Percentiles rank a stretch among this genome's conserved stretches.
These are phyloP conservation scores for Magnaporthiopsis incrustans DNA, from an alignment of 2,329 filamentous ascomycete genomes.

Conservation along the genomic window DNA sequence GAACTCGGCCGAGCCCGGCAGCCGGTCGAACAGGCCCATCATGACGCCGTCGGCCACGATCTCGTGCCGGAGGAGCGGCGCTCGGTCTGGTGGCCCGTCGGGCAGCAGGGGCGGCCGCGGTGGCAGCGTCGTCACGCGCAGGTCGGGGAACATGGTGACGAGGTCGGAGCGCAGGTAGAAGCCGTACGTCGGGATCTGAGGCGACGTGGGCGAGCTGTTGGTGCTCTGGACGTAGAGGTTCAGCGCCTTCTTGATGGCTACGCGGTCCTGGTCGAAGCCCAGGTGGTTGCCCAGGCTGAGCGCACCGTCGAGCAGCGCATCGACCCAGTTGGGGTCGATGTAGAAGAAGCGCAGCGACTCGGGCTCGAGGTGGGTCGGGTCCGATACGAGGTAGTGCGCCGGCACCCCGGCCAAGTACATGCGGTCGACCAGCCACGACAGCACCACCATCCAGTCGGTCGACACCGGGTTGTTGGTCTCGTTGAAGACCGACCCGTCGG, in stretches of 20 bases:
- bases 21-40: conserved; percentile 23
- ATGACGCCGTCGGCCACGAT: conserved; percentile 24
- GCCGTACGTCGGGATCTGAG: conserved; percentile 29
- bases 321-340: conserved; percentile 35
- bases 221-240: conserved; percentile 22
- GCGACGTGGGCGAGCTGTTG: conserved; percentile 11
- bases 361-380: conserved; percentile 24
- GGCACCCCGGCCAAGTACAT: conserved; percentile 29
- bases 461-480: conserved; percentile 22
- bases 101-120: background rate
- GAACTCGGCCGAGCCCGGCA: conserved; percentile 18
- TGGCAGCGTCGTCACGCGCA: conserved; percentile 18
- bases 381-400: conserved; percentile 30
- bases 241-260: conserved; percentile 22
- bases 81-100: conserved; percentile 14
- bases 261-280: conserved; percentile 21
- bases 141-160: conserved; percentile 29
- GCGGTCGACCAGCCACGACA: conserved; percentile 27
- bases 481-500: conserved; percentile 18
- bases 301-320: conserved; percentile 34
- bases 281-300: conserved; percentile 32
- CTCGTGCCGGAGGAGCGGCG: conserved; percentile 22
- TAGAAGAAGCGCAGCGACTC: conserved; percentile 36
- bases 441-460: conserved; percentile 29
- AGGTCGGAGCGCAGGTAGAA: conserved; percentile 30